Evolutionary conservation across 2,329 filamentous ascomycete species (phyloP).

Genomic region (Cadophora malorum): DNA sequence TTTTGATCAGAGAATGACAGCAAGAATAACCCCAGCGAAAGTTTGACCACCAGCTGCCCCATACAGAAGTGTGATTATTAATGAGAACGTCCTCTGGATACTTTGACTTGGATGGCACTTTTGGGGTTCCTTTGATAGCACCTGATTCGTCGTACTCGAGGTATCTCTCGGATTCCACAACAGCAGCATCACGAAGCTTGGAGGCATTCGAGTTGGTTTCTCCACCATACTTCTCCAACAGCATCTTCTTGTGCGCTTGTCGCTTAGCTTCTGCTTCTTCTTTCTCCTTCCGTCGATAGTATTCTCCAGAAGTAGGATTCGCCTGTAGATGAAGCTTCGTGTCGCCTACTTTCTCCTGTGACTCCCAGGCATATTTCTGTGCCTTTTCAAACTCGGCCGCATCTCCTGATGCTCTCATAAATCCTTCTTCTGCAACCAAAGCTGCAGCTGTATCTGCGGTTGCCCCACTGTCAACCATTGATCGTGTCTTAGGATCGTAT

Average conservation of each 20-base stretch:
- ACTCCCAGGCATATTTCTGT: constrained; percentile 92
- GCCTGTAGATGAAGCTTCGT: constrained; percentile 90
- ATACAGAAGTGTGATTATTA: constrained; percentile 92
- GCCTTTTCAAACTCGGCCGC: constrained; percentile 91
- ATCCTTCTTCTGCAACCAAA: constrained; percentile 91
- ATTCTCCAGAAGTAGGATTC: constrained; percentile 92
- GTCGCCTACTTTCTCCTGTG: constrained; percentile 80
- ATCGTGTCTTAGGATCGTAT: constrained; percentile 95
- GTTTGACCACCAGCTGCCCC: constrained; percentile 96
- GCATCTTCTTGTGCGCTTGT: constrained; percentile 69
- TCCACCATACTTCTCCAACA: constrained; percentile 84
- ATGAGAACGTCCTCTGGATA: constrained; percentile 86
- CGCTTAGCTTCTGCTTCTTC: constrained; percentile 75
- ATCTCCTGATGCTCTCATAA: constrained; percentile 86
- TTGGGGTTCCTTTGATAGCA: constrained; percentile 84
- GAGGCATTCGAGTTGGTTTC: constrained; percentile 65
- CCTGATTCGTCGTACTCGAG: constrained; percentile 95
- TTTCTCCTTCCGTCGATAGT: constrained; percentile 78
- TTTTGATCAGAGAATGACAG: constrained; percentile 92
- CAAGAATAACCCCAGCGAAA: constrained; percentile 97
- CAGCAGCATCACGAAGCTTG: constrained; percentile 67
- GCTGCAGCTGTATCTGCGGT: constrained; percentile 80
- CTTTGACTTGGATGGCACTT: constrained; percentile 81
- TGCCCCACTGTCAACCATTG: constrained; percentile 85
- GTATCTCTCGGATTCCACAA: constrained; percentile 84